These are phyloP conservation scores for Capsella rubella DNA, from an alignment of 441 rosid species.

Conservation along the genomic window DNA sequence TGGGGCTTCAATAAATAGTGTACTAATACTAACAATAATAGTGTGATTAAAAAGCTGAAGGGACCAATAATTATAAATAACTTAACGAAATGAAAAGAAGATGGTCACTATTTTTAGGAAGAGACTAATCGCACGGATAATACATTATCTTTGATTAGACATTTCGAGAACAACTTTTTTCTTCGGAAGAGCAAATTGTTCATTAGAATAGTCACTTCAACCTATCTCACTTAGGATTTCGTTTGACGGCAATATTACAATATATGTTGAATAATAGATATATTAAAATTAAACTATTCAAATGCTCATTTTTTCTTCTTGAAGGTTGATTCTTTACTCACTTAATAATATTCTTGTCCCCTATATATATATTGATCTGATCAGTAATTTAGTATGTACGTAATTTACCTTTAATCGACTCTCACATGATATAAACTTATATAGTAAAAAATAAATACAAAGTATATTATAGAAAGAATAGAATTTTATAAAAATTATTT, in stretches of 20 bases:
- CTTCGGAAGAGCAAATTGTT: slow-evolving; percentile 15
- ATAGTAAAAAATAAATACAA: not conserved
- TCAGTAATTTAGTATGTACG: not conserved
- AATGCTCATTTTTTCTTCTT: not conserved
- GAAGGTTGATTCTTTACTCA: not conserved
- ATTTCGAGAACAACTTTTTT: slow-evolving; percentile 15
- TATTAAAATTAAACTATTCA: slow-evolving; percentile 1
- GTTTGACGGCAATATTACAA: not conserved
- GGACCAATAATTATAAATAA: slow-evolving; percentile 23
- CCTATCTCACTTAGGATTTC: slow-evolving; percentile 4
- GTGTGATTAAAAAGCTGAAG: slow-evolving; percentile 3
- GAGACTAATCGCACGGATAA: slow-evolving; percentile 36
- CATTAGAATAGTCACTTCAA: slow-evolving; percentile 26
- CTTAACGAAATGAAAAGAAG: slow-evolving; percentile 28
- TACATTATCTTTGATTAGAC: slow-evolving; percentile 34
- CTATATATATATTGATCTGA: not conserved
- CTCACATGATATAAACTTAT: not conserved
- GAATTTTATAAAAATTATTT: not conserved
- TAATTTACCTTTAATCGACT: not conserved
- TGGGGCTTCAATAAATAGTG: slow-evolving; percentile 26
- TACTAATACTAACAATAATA: slow-evolving; percentile 10
- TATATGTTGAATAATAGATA: not conserved
- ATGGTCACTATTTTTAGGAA: slow-evolving; percentile 25
- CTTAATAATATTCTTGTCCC: slow-evolving; percentile 29
- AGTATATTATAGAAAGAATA: not conserved